A percentile compares a stretch with the other conserved stretches of the same genome.
phyloP scores from a whole-genome alignment of 306 rosid genomes.

The Aeschynomene evenia region DNA sequence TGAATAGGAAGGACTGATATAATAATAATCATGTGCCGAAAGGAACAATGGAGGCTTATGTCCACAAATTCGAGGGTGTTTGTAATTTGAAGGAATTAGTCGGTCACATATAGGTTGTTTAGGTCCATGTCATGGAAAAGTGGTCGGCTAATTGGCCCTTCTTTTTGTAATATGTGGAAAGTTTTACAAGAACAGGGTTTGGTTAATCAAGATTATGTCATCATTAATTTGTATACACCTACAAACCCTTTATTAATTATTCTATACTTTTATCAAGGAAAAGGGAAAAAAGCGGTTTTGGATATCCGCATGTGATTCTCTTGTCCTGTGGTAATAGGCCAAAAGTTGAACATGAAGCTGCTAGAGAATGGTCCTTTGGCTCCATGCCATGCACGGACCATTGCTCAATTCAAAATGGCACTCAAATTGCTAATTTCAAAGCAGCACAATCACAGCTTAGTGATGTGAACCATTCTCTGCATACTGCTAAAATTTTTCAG shows the following conservation, averaged over 20 bases:
- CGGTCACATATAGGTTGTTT: neutral
- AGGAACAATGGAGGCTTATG: slow-evolving; percentile 26
- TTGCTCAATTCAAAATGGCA: neutral
- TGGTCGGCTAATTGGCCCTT: slow-evolving; percentile 20
- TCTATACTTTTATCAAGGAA: neutral
- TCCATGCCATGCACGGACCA: neutral
- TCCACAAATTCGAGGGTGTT: slow-evolving; percentile 23
- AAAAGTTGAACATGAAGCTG: slow-evolving; percentile 17
- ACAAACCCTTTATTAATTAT: neutral
- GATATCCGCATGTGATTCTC: slow-evolving; percentile 26
- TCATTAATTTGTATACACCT: neutral
- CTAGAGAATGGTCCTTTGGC: slow-evolving; percentile 1
- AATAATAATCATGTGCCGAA: slow-evolving; percentile 25
- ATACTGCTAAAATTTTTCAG: neutral
- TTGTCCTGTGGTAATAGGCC: slow-evolving; percentile 3
- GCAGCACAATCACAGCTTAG: neutral
- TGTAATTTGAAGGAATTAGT: neutral
- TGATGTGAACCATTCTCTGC: neutral
- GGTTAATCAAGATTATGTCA: slow-evolving; percentile 14
- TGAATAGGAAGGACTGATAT: slow-evolving; percentile 34
- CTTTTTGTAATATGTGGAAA: neutral
- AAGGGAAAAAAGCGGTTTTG: neutral
- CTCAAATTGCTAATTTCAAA: slow-evolving; percentile 13
- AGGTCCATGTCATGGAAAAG: neutral
- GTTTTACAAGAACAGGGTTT: neutral